phyloP scores from a whole-genome alignment of 225 moss, liverwort and hornwort genomes.

The Takakia lepidozioides region DNA sequence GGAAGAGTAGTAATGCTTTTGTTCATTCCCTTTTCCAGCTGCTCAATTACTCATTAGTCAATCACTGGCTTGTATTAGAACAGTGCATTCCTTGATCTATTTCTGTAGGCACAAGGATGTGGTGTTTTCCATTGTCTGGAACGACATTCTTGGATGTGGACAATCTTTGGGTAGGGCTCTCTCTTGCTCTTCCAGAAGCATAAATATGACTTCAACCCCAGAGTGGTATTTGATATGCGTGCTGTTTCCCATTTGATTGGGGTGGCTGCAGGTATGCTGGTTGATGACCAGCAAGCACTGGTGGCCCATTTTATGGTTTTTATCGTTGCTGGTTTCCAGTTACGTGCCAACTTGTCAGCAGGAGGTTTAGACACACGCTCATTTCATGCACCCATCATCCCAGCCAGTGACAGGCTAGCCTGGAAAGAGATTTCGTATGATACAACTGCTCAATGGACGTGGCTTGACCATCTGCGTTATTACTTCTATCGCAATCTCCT shows the following conservation, averaged over 20 bases:
- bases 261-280: slow-evolving; percentile 20
- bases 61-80: too few relatives aligned
- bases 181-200: too few relatives aligned
- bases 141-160: too few relatives aligned
- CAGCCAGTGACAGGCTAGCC: slow-evolving; percentile 27
- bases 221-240: too few relatives aligned
- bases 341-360: slow-evolving; percentile 26
- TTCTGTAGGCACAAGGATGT: too few relatives aligned
- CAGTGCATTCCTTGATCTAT: too few relatives aligned
- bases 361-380: slow-evolving; percentile 20
- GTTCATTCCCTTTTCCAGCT: too few relatives aligned
- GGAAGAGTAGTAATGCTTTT: too few relatives aligned
- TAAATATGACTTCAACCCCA: too few relatives aligned
- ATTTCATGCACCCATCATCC: slow-evolving; percentile 18
- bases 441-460: slow-evolving; percentile 35
- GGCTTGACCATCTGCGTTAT: slow-evolving; percentile 39
- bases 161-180: too few relatives aligned
- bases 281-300: slow-evolving; percentile 32
- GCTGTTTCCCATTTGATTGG: neutral
- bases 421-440: slow-evolving; percentile 49
- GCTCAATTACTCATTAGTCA: too few relatives aligned
- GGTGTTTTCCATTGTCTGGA: too few relatives aligned
- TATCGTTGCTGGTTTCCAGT: slow-evolving; percentile 26
- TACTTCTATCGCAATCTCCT: slow-evolving; percentile 31
- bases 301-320: slow-evolving; percentile 34